Evolutionary conservation across 768 basidiomycete species (phyloP), one percentile per base, ranked within the genome.

Genomic region (Amanita phalloides): DNA sequence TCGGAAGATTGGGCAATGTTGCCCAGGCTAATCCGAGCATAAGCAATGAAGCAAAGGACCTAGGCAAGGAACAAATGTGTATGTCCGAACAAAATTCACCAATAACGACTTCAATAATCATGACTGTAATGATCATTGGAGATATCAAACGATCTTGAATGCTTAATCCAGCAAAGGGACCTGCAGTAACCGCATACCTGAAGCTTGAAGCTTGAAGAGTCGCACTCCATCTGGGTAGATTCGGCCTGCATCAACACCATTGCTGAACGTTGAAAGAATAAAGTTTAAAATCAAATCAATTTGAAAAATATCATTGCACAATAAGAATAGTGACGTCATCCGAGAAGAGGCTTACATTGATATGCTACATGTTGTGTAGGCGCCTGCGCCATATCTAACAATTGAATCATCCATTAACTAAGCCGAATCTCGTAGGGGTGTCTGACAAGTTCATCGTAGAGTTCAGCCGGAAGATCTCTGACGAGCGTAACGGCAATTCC

Each of bases 401-500:
- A 41, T 10, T 41, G 30, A 36, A 32, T 9, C 39, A 17, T 42
- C 33, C 43, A 26, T 55, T 47, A 58, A 55, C 50, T 61, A 25
- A 59, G 50, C 56, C 55, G 60, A 26, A 75, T 64, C 61, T 86
- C 83, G 58, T 82, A 94, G 6, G 92, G 90, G 67, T 96, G 92
- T 56, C 81, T 79, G 51, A 90, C 90, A 23, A 95, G 79, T 64
- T 90, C 89, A 44, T 90, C 87, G 59, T 94, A 96, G 4, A 95
- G 71, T 23, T 87, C 88, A 36, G 84, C 59, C 1, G 91, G 92
- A 9, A 98, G 75, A 59, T 97, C 93, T 51, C 92, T 82, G 23
- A 98, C 91, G 37, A 97, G 81, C 0, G 91, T 92, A 13, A 97
- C 90, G 1, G 93, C 90, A 59, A 97, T 90, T 1, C 89, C 90